Base-by-base conservation (phyloP, 2,329 filamentous ascomycete genomes). In the Tolypocladium amazonense region DNA sequence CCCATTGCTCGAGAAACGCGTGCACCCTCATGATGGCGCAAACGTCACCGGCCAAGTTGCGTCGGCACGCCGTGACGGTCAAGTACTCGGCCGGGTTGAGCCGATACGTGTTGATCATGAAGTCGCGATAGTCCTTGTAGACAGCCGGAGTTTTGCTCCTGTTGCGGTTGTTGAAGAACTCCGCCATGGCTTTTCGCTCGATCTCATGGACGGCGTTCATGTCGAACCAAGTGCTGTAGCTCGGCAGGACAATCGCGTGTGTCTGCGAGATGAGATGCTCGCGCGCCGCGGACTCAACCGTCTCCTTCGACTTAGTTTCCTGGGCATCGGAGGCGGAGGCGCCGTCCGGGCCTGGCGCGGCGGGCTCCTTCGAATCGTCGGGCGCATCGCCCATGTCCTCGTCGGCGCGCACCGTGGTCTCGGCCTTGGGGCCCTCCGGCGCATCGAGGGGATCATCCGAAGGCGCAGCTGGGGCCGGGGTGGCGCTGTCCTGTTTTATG, bases 21-120 rank as follows among this genome's bases (percentile, higher is more conserved):
- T 99, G 94, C 23, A 99, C 93, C 65, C 94, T 88, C 94, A 99
- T 99, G 67, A 99, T 99, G 45, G 94, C 93, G 77, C 94, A 99
- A 38, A 99, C 94, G 75, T 99, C 94, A 65, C 94, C 94, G 27
- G 94, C 94, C 70, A 99, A 77, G 73, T 99, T 99, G 66, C 94
- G 85, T 64, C 94, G 84, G 72, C 94, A 99, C 57, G 94, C 94
- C 14, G 94, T 99, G 59, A 99, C 93, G 6, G 94, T 99, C 59
- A 99, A 81, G 70, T 99, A 99, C 74, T 99, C 94, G 58, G 92
- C 84, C 6, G 94, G 94, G 71, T 97, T 99, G 60, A 99, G 79
- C 43, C 94, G 88, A 76, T 99, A 99, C 18, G 94, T 97, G 78
- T 99, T 99, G 78, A 99, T 92, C 94, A 99, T 99, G 72, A 99